Evolutionary conservation across 2,329 filamentous ascomycete species (phyloP), one percentile per base, ranked within the genome.

Genomic region (Ambrosiella cleistominuta): DNA sequence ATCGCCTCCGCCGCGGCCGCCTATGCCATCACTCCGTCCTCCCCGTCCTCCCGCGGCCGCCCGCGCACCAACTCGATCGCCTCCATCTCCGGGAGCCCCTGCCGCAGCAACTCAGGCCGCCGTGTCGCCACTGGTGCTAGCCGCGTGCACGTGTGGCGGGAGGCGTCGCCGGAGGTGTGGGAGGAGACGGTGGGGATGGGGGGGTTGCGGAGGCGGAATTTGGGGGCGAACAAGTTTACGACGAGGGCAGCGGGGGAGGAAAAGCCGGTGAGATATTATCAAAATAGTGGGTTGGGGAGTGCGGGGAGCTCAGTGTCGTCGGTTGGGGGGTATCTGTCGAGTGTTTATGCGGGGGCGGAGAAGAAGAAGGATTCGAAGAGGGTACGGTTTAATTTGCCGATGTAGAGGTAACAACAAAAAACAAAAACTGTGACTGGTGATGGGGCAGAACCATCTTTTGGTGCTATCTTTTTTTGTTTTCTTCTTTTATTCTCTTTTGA

Each of bases 361-460:
- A 60, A 60, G 54, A 60, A 60, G 49, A 60, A 60, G 17, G 52
- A 52, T 7, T 54, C 57, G 8, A 60, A 60, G 40, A 37, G 49
- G 39, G 58, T 60, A 13, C 54, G 58, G 19, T 60, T 60, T 35
- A 60, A 53, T 8, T 35, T 60, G 15, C 58, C 58, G 9, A 40
- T 36, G 47, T 51, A 19, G 27, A 27, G 3, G 27, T 3, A 27
- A 27, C 2, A 27, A 27, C 27, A 27, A 42, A n/a, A 42, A n/a
- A 42, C 39, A 11, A 42, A 42, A 42, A 42, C 39, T 1, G 39
- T 12, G 39, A 12, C 39, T n/a, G 11, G 39, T 11, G 39, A 42
- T n/a, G 6, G 17, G 12, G 44, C n/a, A 19, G 12, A 17, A 7
- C 11, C 11, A 51, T 52, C 17, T 44, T 57, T 40, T 40, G 49